Evolutionary conservation across 2,329 filamentous ascomycete genomes (phyloP).

Genomic region (Intubia oerlemansii): DNA sequence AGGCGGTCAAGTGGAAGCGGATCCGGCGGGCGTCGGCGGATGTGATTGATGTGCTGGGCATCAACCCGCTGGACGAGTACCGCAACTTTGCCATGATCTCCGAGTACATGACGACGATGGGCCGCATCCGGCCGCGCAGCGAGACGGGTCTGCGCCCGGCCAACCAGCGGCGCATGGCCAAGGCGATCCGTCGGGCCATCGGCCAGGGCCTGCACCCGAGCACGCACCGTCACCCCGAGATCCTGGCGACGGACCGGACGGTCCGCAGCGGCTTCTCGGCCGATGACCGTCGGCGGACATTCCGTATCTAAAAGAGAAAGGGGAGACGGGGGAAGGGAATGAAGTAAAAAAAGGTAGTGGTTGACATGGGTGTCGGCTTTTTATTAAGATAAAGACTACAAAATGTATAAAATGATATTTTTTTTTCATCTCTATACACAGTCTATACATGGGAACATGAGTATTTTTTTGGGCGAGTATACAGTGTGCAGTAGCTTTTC

Average conservation of each 20-base stretch:
- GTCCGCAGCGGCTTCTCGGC: too few species aligned
- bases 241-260: slow-evolving; percentile 29
- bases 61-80: slow-evolving; percentile 71
- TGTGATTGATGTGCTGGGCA: slow-evolving; percentile 55
- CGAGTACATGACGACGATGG: slow-evolving; percentile 69
- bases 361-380: too few species aligned
- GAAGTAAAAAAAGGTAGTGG: too few species aligned
- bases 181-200: slow-evolving; percentile 73
- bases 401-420: too few species aligned
- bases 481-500: neutral
- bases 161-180: slow-evolving; percentile 85
- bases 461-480: neutral
- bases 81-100: slow-evolving; percentile 87
- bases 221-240: slow-evolving; percentile 65
- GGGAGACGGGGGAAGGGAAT: neutral
- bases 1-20: slow-evolving; percentile 65
- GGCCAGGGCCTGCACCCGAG: slow-evolving; percentile 84
- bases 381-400: too few species aligned
- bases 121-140: slow-evolving; percentile 58
- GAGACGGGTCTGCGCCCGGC: slow-evolving; percentile 64
- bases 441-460: neutral
- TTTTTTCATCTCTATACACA: neutral
- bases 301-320: too few species aligned
- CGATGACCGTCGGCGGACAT: too few species aligned
- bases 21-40: slow-evolving; percentile 36